Evolutionary conservation across 2,329 filamentous ascomycete species (phyloP).

Genomic region (Aureobasidium pullulans): DNA sequence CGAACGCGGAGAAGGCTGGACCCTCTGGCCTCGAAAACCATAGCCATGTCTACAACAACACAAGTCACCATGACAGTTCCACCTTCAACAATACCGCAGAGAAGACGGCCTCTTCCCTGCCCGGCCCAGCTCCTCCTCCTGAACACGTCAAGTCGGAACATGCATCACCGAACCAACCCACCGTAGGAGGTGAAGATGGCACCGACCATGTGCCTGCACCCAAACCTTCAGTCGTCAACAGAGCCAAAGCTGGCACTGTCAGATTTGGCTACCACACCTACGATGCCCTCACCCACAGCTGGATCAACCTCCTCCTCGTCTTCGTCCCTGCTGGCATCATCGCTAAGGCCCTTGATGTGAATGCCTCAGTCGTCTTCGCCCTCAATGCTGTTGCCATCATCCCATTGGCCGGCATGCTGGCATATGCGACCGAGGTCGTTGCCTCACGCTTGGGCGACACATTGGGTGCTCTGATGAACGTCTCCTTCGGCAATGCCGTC

Average conservation of each 20-base stretch:
- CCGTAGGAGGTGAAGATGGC: constrained; percentile 37
- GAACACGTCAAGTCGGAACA: constrained; percentile 36
- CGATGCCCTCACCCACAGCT: constrained; percentile 62
- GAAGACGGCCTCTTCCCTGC: constrained; percentile 20
- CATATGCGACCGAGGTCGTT: constrained; percentile 44
- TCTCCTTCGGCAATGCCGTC: constrained; percentile 47
- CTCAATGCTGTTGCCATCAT: constrained; percentile 47
- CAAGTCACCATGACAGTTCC: constrained; percentile 22
- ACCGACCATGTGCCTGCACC: constrained; percentile 16
- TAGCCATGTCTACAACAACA: constrained; percentile 15
- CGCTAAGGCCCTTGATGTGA: constrained; percentile 41
- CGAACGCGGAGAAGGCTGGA: neutral
- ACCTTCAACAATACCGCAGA: constrained; percentile 24
- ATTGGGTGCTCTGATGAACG: constrained; percentile 43
- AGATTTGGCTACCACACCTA: constrained; percentile 48
- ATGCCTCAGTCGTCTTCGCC: constrained; percentile 40
- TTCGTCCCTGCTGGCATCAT: constrained; percentile 74
- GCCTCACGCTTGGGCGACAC: constrained; percentile 42
- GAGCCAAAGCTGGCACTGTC: constrained; percentile 44
- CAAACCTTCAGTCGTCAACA: constrained; percentile 40
- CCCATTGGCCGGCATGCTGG: constrained; percentile 42
- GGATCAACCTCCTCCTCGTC: constrained; percentile 68
- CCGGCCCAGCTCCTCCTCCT: constrained; percentile 29
- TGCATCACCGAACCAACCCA: constrained; percentile 46
- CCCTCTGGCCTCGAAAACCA: constrained; percentile 12